Evolutionary conservation across 768 basidiomycete genomes (phyloP).

Genomic region (Termitomyces sp.): DNA sequence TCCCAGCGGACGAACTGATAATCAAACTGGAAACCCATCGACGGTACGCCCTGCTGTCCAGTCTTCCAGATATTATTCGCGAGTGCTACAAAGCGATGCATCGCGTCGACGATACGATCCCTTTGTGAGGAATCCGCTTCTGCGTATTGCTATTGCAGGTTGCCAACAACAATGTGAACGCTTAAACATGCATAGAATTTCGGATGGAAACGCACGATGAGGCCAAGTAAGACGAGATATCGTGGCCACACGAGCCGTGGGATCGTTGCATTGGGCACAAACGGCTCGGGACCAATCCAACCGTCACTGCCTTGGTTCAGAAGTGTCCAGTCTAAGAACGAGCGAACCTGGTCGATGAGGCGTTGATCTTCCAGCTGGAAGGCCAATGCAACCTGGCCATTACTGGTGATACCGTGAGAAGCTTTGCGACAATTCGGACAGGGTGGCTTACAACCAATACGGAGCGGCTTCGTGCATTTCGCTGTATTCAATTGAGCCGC

Average conservation of each 20-base stretch:
- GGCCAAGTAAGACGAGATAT: slow-evolving; percentile 32
- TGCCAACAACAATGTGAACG: not conserved
- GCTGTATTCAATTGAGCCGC: slow-evolving; percentile 37
- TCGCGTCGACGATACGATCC: slow-evolving; percentile 29
- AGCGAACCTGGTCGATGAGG: slow-evolving; percentile 31
- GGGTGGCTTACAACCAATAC: slow-evolving; percentile 36
- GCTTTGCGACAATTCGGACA: not conserved
- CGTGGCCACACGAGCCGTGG: slow-evolving; percentile 39
- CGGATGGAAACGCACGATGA: slow-evolving; percentile 26
- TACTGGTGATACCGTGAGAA: slow-evolving; percentile 18
- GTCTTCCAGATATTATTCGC: slow-evolving; percentile 31
- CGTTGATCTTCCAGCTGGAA: slow-evolving; percentile 34
- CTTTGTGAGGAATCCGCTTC: slow-evolving; percentile 34
- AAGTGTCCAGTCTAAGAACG: slow-evolving; percentile 36
- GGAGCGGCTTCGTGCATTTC: slow-evolving; percentile 40
- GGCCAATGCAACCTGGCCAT: slow-evolving; percentile 36
- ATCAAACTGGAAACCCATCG: slow-evolving; percentile 35
- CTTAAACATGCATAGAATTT: not conserved
- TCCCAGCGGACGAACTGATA: slow-evolving; percentile 40
- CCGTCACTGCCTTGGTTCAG: slow-evolving; percentile 32
- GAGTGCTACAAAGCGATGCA: slow-evolving; percentile 31
- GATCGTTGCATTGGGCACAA: slow-evolving; percentile 28
- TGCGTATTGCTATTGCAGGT: slow-evolving; percentile 33
- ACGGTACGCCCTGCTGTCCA: slow-evolving; percentile 27
- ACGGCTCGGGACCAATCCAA: slow-evolving; percentile 38